Percentiles rank a stretch among this genome's conserved stretches.
Evolutionary conservation across 116 monocot species (phyloP).

Genomic region (Papilionanthe hybrid): DNA sequence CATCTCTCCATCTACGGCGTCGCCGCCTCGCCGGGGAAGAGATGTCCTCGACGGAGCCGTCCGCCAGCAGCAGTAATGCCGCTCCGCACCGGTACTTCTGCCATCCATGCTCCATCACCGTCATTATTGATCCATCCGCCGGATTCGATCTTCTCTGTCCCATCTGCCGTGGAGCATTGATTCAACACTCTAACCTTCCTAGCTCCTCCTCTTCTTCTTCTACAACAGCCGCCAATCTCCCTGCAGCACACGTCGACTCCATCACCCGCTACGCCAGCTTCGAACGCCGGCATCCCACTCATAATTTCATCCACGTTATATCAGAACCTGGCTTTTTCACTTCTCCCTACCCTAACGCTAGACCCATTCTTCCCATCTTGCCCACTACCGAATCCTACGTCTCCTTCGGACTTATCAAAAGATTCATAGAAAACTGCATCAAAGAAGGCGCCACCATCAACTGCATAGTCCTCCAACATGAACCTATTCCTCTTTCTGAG

Average conservation of each 20-base stretch:
- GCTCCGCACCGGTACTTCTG: conserved; percentile 42
- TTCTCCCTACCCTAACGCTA: not conserved
- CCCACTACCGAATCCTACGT: conserved; percentile 9
- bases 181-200: conserved; percentile 31
- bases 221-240: no score
- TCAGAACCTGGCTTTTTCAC: conserved; percentile 18
- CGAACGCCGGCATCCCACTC: not conserved
- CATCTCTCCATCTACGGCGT: not conserved
- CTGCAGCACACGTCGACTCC: not conserved
- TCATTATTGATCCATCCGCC: conserved; percentile 16
- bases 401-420: conserved; percentile 45
- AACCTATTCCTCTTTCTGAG: conserved; percentile 78
- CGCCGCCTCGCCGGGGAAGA: not conserved
- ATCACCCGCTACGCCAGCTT: conserved; percentile 8
- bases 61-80: not conserved
- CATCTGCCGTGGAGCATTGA: conserved; percentile 36
- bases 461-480: conserved; percentile 60
- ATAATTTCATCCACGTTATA: conserved; percentile 15
- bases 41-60: conserved; percentile 18
- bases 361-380: not conserved
- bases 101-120: conserved; percentile 51
- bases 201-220: conserved; percentile 13
- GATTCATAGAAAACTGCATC: conserved; percentile 47
- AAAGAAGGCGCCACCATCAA: conserved; percentile 59
- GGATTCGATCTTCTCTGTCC: conserved; percentile 33